phyloP scores from a whole-genome alignment of 2,329 filamentous ascomycete species.

The Clarireedia monteithiana region DNA sequence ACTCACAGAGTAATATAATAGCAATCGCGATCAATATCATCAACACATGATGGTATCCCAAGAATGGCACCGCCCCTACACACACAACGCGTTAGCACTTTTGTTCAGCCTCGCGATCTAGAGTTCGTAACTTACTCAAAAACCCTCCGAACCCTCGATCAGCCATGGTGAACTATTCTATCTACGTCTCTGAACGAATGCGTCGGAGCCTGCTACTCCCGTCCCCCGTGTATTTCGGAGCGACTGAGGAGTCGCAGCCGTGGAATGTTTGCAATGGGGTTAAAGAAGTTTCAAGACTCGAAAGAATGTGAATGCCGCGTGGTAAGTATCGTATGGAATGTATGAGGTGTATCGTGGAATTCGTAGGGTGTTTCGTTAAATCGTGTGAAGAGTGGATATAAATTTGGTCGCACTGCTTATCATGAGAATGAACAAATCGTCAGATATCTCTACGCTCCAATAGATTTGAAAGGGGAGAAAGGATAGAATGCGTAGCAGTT shows the following conservation, averaged over 20 bases:
- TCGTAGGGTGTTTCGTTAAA: background rate
- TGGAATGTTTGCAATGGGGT: conserved; percentile 24
- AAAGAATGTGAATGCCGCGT: conserved; percentile 15
- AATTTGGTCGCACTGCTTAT: conserved; percentile 4
- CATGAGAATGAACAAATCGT: conserved; percentile 3
- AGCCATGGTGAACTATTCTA: conserved; percentile 13
- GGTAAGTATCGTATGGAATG: background rate
- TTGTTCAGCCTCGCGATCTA: background rate
- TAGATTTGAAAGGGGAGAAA: background rate
- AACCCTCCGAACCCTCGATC: conserved; percentile 24
- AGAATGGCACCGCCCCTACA: conserved; percentile 59
- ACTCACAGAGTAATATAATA: conserved; percentile 90
- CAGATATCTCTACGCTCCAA: conserved; percentile 3
- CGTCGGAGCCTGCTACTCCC: conserved; percentile 25
- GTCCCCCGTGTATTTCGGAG: conserved; percentile 26
- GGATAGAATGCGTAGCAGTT: conserved; percentile 2
- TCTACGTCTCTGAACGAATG: conserved; percentile 6
- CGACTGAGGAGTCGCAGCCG: conserved; percentile 27
- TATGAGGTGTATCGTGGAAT: background rate
- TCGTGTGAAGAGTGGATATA: conserved; percentile 5
- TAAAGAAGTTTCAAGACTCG: conserved; percentile 9
- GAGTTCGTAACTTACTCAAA: conserved; percentile 24
- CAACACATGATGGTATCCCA: conserved; percentile 76
- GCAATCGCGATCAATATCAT: conserved; percentile 94
- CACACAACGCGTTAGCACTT: conserved; percentile 8